A percentile compares a stretch with the other conserved stretches of the same genome.
Conservation (phyloP, 1,139 yeast species). For the Barnettozyma hawaiiensis region DNA sequence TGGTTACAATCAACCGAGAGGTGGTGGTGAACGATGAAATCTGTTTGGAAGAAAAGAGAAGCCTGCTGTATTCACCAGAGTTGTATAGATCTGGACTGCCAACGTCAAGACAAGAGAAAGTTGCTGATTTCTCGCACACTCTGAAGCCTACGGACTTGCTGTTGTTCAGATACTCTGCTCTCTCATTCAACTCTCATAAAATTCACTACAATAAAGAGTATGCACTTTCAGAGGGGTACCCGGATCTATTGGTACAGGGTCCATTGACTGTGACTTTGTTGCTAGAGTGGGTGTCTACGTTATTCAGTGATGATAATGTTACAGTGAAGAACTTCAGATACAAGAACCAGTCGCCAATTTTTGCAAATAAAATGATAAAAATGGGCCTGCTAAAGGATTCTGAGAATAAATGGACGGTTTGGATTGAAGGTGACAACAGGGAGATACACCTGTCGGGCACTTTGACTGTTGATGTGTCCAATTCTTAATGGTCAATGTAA, state of each 20-base stretch:
- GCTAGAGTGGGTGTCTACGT: constrained; percentile 36
- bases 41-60: constrained; percentile 29
- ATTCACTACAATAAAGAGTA: constrained; percentile 68
- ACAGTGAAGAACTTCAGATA: constrained; percentile 36
- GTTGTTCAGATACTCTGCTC: constrained; percentile 59
- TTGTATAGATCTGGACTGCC: constrained; percentile 13
- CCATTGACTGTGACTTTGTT: constrained; percentile 65
- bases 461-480: constrained; percentile 8
- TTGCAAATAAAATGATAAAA: constrained; percentile 30
- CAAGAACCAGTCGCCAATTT: constrained; percentile 46
- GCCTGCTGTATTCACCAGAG: constrained; percentile 32
- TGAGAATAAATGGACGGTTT: constrained; percentile 11
- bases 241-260: constrained; percentile 68
- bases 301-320: constrained; percentile 13
- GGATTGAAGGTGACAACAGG: constrained; percentile 23
- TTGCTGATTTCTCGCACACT: constrained; percentile 17
- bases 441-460: constrained; percentile 18
- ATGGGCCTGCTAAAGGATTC: constrained; percentile 21
- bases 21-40: constrained; percentile 23
- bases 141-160: constrained; percentile 25
- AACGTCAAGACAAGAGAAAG: background rate
- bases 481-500: constrained; percentile 3
- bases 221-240: constrained; percentile 53
- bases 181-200: constrained; percentile 76
- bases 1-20: constrained; percentile 42